Percentiles rank a stretch among this genome's conserved stretches.
Conservation (phyloP, 2,329 filamentous ascomycete species). For the Sclerotinia borealis region DNA sequence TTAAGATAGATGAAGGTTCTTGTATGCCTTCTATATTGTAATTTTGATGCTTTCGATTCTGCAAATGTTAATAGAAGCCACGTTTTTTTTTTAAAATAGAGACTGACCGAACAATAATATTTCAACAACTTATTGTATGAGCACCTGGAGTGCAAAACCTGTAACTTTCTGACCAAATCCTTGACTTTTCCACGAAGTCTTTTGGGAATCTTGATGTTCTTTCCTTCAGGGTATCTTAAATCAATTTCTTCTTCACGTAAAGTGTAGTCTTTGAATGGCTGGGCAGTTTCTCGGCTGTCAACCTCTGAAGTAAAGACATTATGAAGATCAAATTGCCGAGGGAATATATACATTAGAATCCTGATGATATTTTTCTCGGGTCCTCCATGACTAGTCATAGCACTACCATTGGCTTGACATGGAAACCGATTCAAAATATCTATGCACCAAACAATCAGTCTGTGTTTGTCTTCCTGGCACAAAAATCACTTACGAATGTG, state of each 20-base stretch:
- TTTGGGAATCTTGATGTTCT: slow-evolving; percentile 47
- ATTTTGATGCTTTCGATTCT: slow-evolving; percentile 11
- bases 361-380: slow-evolving; percentile 51
- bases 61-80: slow-evolving; percentile 11
- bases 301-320: slow-evolving; percentile 80
- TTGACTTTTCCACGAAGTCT: slow-evolving; percentile 58
- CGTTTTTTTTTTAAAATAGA: background rate
- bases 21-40: background rate
- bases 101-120: slow-evolving; percentile 66
- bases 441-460: slow-evolving; percentile 35
- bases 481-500: slow-evolving; percentile 62
- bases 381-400: background rate
- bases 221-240: slow-evolving; percentile 22
- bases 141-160: slow-evolving; percentile 65
- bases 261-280: slow-evolving; percentile 79
- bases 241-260: slow-evolving; percentile 76
- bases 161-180: slow-evolving; percentile 60
- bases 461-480: slow-evolving; percentile 17
- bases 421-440: slow-evolving; percentile 74
- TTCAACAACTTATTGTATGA: slow-evolving; percentile 72
- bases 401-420: slow-evolving; percentile 3
- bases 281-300: slow-evolving; percentile 58
- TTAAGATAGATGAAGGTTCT: slow-evolving; percentile 21
- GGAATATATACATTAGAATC: slow-evolving; percentile 90
- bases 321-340: slow-evolving; percentile 80